A percentile compares a stretch with the other conserved stretches of the same genome.
These are phyloP conservation scores for Filobasidium uniguttulatum DNA, from an alignment of 1,284 basidiomycete species.

Conservation along the genomic window DNA sequence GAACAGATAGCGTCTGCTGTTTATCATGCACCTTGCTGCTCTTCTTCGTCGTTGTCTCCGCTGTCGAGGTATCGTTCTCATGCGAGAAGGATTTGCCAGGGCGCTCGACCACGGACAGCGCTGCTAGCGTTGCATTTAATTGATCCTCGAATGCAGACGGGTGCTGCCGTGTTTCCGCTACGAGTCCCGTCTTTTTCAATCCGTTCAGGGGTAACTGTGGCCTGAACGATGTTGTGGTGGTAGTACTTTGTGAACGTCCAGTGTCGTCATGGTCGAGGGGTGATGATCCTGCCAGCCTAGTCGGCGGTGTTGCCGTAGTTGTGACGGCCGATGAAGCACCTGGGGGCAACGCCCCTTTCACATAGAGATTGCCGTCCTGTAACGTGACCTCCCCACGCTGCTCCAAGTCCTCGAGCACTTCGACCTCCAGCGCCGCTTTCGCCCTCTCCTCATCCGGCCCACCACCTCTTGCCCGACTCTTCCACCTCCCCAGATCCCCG, in stretches of 20 bases:
- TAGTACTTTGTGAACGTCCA: no score
- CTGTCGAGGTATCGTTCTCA: background rate
- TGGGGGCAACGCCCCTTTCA: background rate
- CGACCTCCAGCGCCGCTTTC: conserved; percentile 1
- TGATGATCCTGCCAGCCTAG: background rate
- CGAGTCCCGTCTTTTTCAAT: conserved; percentile 4
- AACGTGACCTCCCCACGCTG: conserved; percentile 9
- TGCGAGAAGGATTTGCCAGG: background rate
- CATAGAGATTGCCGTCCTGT: background rate
- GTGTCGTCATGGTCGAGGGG: background rate
- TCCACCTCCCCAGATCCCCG: conserved; percentile 4
- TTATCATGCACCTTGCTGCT: no score
- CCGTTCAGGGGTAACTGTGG: background rate
- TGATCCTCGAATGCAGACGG: conserved; percentile 6
- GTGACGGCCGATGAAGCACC: background rate
- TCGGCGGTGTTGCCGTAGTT: background rate
- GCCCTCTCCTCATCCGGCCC: background rate
- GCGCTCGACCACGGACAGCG: conserved; percentile 6
- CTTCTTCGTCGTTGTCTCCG: background rate
- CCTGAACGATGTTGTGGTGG: background rate
- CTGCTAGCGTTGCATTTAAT: conserved; percentile 4
- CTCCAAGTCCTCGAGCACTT: conserved; percentile 13
- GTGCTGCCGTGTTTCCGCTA: conserved; percentile 6
- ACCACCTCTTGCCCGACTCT: background rate
- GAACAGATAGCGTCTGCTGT: no score